Evolutionary conservation across 192 early-diverging fungal genomes (phyloP).

Genomic region (Backusella liffmaniae): DNA sequence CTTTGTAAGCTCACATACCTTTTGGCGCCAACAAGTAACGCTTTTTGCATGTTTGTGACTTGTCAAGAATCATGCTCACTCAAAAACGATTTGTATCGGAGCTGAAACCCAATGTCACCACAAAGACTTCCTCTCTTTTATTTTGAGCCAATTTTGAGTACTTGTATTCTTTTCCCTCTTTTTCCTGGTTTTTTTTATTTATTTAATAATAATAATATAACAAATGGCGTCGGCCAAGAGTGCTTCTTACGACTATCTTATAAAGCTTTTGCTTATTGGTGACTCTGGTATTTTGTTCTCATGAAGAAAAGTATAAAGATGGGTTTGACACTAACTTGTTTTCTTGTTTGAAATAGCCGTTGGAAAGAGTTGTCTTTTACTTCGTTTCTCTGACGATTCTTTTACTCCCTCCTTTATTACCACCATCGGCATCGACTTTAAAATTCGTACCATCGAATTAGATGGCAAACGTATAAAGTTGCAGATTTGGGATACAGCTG

Average conservation of each 20-base stretch:
- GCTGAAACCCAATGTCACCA: no score
- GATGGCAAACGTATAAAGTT: constrained; percentile 99
- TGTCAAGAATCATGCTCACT: no score
- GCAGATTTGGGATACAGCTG: constrained; percentile 99
- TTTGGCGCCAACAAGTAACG: no score
- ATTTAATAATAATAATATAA: not conserved
- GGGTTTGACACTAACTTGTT: not conserved
- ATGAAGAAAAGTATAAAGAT: not conserved
- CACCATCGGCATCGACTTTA: constrained; percentile 99
- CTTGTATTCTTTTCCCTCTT: not conserved
- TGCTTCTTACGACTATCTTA: constrained; percentile 98
- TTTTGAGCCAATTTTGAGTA: not conserved
- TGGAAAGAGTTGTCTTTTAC: constrained; percentile 94
- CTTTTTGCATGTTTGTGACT: no score
- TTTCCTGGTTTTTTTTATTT: not conserved
- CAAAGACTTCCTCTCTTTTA: not conserved
- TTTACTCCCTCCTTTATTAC: constrained; percentile 99
- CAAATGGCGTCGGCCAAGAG: constrained; percentile 59
- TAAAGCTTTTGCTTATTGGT: constrained; percentile 97
- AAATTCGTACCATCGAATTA: constrained; percentile 97
- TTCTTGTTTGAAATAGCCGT: constrained; percentile 59
- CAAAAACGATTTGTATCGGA: no score
- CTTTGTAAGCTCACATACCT: no score
- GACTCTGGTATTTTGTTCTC: constrained; percentile 76
- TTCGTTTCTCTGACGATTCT: constrained; percentile 98